These are phyloP conservation scores for Chrysosporium queenslandicum DNA, from an alignment of 2,329 filamentous ascomycete genomes.

Conservation along the genomic window DNA sequence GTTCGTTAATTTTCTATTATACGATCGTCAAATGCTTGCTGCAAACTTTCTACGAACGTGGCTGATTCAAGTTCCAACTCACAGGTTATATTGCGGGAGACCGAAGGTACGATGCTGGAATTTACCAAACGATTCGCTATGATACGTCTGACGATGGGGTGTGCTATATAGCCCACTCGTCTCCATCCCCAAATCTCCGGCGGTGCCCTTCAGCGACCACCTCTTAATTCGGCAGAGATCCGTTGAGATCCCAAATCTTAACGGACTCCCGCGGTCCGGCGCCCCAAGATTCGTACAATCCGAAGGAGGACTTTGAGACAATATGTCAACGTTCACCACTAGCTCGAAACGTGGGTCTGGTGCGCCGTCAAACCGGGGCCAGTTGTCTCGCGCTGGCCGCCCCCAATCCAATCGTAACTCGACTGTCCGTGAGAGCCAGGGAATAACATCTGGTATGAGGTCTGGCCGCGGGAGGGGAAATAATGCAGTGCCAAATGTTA, in stretches of 20 bases:
- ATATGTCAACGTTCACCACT: neutral
- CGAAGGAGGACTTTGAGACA: too few species aligned
- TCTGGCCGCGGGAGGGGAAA: conserved; percentile 3
- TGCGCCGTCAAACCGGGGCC: conserved; percentile 7
- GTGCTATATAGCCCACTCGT: neutral
- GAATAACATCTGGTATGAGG: neutral
- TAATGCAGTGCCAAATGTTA: neutral
- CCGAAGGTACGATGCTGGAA: neutral
- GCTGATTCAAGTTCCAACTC: neutral
- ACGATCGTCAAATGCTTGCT: neutral
- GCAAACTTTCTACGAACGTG: neutral
- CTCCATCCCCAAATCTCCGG: neutral
- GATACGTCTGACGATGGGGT: conserved; percentile 1
- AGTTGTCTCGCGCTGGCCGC: conserved; percentile 2
- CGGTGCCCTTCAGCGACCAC: neutral
- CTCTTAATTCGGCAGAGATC: neutral
- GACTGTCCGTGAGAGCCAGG: neutral
- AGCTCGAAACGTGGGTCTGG: conserved; percentile 10
- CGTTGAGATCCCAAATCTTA: neutral
- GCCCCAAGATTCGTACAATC: too few species aligned
- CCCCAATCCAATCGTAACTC: neutral
- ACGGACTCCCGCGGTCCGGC: too few species aligned
- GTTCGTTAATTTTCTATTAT: neutral
- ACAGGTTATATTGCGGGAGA: neutral
- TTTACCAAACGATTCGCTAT: neutral